Evolutionary conservation across 2,329 filamentous ascomycete genomes (phyloP), one percentile per base, ranked within the genome.

Genomic region (Periconia digitata): DNA sequence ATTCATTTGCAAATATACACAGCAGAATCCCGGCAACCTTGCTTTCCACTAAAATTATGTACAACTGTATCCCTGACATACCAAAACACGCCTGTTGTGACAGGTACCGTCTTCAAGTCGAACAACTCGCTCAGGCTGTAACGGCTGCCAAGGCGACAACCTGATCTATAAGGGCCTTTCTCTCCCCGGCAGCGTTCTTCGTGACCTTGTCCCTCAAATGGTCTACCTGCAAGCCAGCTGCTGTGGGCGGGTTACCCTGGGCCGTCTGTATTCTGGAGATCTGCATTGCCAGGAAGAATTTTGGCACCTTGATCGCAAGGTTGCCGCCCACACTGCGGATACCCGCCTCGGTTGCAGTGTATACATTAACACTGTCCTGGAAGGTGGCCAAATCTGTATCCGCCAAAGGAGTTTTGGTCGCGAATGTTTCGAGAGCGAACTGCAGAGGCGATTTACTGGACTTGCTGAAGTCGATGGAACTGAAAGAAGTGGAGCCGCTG

Each of bases 271-370:
- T 84, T 18, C 82, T 72, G 35, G 78, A 76, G 27, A 84, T 75
- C 67, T 85, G 82, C 64, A 83, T 79, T 50, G 77, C 70, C 36
- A 85, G 63, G 64, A 85, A 85, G 76, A 85, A 85, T 67, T 85
- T 85, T 52, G 82, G 82, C 5, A 80, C 79, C 67, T 85, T 84
- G 68, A 85, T 79, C 2, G 74, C 77, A 16, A 85, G 69, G 46
- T 60, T 74, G 2, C 81, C 82, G 8, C 74, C 77, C 6, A 76
- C 75, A 18, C 77, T 80, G 17, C 82, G 73, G 41, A 85, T 72
- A 1, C 80, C 82, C 1, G 79, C 81, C 66, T 85, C 82, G 4
- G 82, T 85, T 0, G 82, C 82, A 3, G 79, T 67, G 58, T 85
- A 85, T 8, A 77, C 76, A 60, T 83, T 76, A 37, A 84, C 73